phyloP scores from a whole-genome alignment of 495 filamentous ascomycete species.

The Penicillium roqueforti region DNA sequence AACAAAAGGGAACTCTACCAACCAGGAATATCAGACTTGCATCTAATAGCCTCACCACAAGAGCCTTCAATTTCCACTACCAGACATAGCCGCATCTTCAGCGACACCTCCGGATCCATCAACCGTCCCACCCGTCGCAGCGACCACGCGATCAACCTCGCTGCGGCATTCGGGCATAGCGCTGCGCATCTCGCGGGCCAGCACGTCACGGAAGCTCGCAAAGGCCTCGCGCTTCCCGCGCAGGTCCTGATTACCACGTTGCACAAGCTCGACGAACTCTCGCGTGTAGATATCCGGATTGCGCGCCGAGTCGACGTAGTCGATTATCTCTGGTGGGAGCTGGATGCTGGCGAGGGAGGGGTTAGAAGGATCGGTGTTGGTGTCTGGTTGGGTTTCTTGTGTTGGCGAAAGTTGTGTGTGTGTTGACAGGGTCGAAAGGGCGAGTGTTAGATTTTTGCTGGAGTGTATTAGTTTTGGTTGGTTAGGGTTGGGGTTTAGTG shows the following conservation, averaged over 20 bases:
- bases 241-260: conserved; percentile 76
- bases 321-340: conserved; percentile 84
- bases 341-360: conserved; percentile 45
- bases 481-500: background rate
- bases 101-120: conserved; percentile 1
- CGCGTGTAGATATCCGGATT: conserved; percentile 99
- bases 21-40: background rate
- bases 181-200: conserved; percentile 73
- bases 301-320: conserved; percentile 87
- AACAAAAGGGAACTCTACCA: background rate
- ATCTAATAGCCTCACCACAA: background rate
- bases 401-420: conserved; percentile 36
- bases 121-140: conserved; percentile 31
- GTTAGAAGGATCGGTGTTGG: conserved; percentile 44
- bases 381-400: conserved; percentile 28
- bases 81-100: background rate
- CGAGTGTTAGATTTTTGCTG: conserved; percentile 44
- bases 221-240: conserved; percentile 84
- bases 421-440: conserved; percentile 37
- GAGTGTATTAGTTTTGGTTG: conserved; percentile 2
- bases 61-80: background rate
- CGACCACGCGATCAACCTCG: conserved; percentile 63
- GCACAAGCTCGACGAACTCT: conserved; percentile 90
- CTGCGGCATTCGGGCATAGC: conserved; percentile 72
- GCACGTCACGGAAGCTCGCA: conserved; percentile 68